Evolutionary conservation across 352 stramenopile genomes (phyloP).

Genomic region (Globisporangium camurandrum): DNA sequence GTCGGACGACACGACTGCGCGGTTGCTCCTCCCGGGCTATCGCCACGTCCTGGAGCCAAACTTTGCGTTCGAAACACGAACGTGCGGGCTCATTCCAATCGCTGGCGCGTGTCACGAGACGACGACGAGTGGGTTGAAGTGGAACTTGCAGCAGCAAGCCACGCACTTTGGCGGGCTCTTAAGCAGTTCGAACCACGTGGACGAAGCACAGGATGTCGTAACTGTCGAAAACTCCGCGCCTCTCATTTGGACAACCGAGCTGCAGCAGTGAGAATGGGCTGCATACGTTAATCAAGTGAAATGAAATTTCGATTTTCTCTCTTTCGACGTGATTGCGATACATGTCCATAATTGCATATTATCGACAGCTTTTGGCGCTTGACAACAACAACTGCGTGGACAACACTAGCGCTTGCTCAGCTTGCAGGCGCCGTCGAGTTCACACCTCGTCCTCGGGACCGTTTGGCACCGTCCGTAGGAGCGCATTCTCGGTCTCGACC

Average conservation of each 20-base stretch:
- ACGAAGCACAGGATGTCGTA: conserved; percentile 35
- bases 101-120: conserved; percentile 62
- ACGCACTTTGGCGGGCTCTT: conserved; percentile 78
- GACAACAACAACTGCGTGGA: too few species aligned
- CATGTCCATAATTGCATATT: too few species aligned
- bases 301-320: background rate
- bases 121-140: conserved; percentile 87
- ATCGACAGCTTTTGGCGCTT: too few species aligned
- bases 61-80: conserved; percentile 87
- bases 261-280: conserved; percentile 34
- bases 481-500: conserved; percentile 37
- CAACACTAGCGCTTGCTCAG: too few species aligned
- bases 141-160: conserved; percentile 64
- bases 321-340: conserved; percentile 2
- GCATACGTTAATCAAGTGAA: too few species aligned
- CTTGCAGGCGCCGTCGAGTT: too few species aligned
- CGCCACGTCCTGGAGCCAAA: conserved; percentile 76
- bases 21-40: conserved; percentile 58
- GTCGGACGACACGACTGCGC: conserved; percentile 85
- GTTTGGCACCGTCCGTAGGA: too few species aligned
- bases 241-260: conserved; percentile 86
- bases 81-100: conserved; percentile 93
- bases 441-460: too few species aligned
- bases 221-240: conserved; percentile 63
- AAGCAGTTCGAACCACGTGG: conserved; percentile 80